Evolutionary conservation across 441 rosid genomes (phyloP), one percentile per base, ranked within the genome.

Genomic region (Mallotus japonicus): DNA sequence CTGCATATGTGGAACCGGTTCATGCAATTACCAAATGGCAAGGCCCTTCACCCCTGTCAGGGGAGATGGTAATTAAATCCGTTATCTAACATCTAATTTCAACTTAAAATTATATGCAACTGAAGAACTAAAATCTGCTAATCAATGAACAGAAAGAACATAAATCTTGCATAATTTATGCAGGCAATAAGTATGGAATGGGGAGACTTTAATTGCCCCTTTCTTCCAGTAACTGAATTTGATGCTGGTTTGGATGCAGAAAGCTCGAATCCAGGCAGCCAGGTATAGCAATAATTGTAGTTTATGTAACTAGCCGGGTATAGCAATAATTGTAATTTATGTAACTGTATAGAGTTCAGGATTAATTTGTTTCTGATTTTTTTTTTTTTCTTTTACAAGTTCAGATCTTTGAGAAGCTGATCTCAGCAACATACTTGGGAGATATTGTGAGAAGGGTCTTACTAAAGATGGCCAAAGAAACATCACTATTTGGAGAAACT

Each of bases 401-500:
- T n/a, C 72, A 89, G 95, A 86, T 76, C 0, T 89, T 85, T 57
- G 90, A 87, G 80, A 91, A 88, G 80, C 78, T 83, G 46, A 77
- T 84, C 56, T 83, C 94, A 6, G 94, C 85, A 68, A 85, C 81
- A 78, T 87, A 87, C 79, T 75, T 92, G 82, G 93, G 97, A 78
- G 95, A 92, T 79, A 80, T 85, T 73, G 90, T 87, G 75, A 85
- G 96, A 79, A 85, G 90, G 78, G 90, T 91, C 11, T 76, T 89
- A 37, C 74, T 85, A 47, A 85, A 70, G 76, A 84, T 91, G 88
- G 88, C 92, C 47, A 58, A 78, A 58, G 90, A 91, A 76, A 76
- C 90, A 63, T 79, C 79, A 19, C 76, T 91, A 51, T 91, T 91
- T 66, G 95, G 97, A 65, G 79, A 76, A 19, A 34, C 7, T 32